Base-by-base conservation (phyloP, 345 rosid species). In the Erucastrum elatum region DNA sequence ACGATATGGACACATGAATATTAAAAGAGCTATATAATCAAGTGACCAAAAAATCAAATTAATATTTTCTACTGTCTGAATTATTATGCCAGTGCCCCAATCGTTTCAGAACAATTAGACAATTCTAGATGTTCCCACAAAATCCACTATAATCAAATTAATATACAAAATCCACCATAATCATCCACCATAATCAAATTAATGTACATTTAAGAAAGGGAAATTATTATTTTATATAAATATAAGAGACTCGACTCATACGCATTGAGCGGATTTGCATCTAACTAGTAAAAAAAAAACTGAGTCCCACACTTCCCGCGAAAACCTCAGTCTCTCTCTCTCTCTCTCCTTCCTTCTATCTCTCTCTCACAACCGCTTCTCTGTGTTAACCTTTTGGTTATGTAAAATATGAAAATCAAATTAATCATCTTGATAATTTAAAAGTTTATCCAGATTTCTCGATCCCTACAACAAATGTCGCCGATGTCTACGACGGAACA, bases 241-340 rank as follows among this genome's bases (percentile, higher is more conserved):
- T 44, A 13, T 12, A 73, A 10, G 17, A 44, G 53, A 16, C 31
- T 53, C 46, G 21, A 29, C 31, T 29, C 31, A 33, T 15, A 33
- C 27, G 49, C 15, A 9, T 31, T 7, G 30, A 72, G 25, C 64
- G 8, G 37, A 74, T 53, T 26, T 46, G 58, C 21, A 56, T 56
- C 39, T 39, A 75, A 25, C 17, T 5, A 49, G 72, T 67, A 29
- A 67, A 67, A 26, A 55, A 67, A 67, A 59, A 71, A 71, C 46
- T 0, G 49, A 71, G 77, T 49, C 75, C 75, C 74, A 60, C 84
- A 70, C 66, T 87, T 86, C 87, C 90, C 91, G 91, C 91, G 90
- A 84, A 85, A 88, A 84, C 81, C 89, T 85, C 86, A 75, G 67
- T 58, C 78, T 68, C 73, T 64, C 66, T 76, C 72, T 29, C 29